Evolutionary conservation across 2,329 filamentous ascomycete species (phyloP).

Genomic region (Botrytis medusae): DNA sequence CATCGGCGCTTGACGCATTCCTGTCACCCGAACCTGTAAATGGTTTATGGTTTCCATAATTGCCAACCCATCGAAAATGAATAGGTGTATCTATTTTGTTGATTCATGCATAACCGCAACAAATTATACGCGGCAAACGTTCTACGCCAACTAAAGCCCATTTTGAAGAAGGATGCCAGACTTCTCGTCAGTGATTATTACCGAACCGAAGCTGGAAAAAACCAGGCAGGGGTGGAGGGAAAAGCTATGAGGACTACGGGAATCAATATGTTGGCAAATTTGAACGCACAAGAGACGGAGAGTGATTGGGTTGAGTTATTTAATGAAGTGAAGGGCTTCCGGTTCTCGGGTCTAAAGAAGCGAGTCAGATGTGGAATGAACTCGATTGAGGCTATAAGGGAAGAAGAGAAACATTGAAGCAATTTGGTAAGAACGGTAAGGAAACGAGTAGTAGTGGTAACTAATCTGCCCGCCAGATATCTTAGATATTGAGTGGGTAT

Average conservation of each 20-base stretch:
- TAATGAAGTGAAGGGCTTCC: constrained; percentile 45
- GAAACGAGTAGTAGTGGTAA: constrained; percentile 8
- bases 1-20: too few relatives aligned
- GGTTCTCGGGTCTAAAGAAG: constrained; percentile 47
- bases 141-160: constrained; percentile 51
- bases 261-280: constrained; percentile 51
- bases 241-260: constrained; percentile 51
- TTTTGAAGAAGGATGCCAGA: constrained; percentile 50
- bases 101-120: constrained; percentile 63
- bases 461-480: not conserved
- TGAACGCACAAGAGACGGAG: constrained; percentile 53
- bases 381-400: constrained; percentile 51
- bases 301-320: constrained; percentile 50
- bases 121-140: constrained; percentile 53
- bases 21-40: too few relatives aligned
- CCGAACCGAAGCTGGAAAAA: constrained; percentile 43
- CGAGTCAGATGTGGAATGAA: constrained; percentile 48
- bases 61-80: constrained; percentile 54
- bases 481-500: not conserved
- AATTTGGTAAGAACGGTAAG: constrained; percentile 43
- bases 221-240: constrained; percentile 47
- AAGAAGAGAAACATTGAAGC: constrained; percentile 45
- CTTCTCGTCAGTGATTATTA: constrained; percentile 48
- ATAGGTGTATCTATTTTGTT: constrained; percentile 59
- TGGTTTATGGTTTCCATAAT: constrained; percentile 56